Base-by-base conservation (phyloP, 129 eudicot species). In the Centrapalus pauciflorus region DNA sequence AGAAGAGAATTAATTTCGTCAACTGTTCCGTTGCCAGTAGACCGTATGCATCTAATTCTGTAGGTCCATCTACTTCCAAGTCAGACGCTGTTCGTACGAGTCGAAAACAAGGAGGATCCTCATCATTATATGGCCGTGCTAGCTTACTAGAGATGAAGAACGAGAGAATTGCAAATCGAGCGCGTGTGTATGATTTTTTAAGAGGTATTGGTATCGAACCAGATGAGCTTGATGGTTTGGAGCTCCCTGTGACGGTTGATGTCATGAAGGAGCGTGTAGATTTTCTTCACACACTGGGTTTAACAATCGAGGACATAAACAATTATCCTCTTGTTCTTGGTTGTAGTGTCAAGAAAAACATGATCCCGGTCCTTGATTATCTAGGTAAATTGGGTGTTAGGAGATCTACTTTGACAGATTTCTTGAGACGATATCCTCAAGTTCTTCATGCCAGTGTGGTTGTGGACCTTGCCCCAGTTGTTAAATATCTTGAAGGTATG, bases 361-460 rank as follows among this genome's bases (percentile, higher is more conserved):
- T 94, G 99, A 78, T 94, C 35, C 99, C 97, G 0, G 99, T 94
- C 28, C 95, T 94, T 12, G 99, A 89, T 80, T 94, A 84, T 76
- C 82, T 94, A 28, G 99, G 97, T 14, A 90, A 77, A 58, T 37
- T 90, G 72, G 97, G 97, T 12, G 88, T 90, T 30, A 68, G 83
- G 20, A 72, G 84, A 57, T 81, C 96, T 3, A 84, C 83, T 12
- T 62, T 89, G 34, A 89, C 95, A 0, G 90, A 85, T 2, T 93
- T 93, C 64, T 76, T 93, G 71, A 76, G 83, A 41, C 75, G 95
- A 5, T 93, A 93, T 61, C 99, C 98, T 7, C 98, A 93, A 61
- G 98, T 93, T 48, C 95, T 93, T 67, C 98, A 93, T 57, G 85
- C 96, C 11, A 93, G 99, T 66, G 99, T 93, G 27, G 99, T 89